A percentile compares a stretch with the other conserved stretches of the same genome.
Evolutionary conservation across 371 early-diverging fungal genomes (phyloP).

Genomic region (Umbelopsis sp.): DNA sequence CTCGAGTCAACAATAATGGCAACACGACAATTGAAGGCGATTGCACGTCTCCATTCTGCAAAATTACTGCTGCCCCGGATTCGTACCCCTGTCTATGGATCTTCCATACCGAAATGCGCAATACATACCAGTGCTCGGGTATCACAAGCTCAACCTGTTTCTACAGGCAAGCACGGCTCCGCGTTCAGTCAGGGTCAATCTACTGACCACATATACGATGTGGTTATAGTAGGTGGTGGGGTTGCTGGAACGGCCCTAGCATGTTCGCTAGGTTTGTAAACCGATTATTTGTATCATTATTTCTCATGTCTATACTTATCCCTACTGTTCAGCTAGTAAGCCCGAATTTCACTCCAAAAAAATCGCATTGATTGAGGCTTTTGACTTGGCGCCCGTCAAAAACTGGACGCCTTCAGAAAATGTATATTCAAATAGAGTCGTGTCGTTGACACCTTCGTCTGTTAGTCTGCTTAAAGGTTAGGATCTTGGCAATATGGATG

Average conservation of each 20-base stretch:
- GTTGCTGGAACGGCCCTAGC: slow-evolving; percentile 88
- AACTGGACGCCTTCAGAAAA: slow-evolving; percentile 50
- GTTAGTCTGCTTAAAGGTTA: slow-evolving; percentile 54
- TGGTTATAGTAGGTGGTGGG: slow-evolving; percentile 94
- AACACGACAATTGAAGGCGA: not conserved
- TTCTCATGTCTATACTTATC: not conserved
- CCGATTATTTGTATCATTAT: not conserved
- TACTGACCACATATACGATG: slow-evolving; percentile 62
- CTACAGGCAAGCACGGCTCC: not conserved
- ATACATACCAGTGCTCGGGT: not conserved
- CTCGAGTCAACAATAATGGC: slow-evolving; percentile 11
- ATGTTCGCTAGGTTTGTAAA: slow-evolving; percentile 69
- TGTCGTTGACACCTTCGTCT: slow-evolving; percentile 64
- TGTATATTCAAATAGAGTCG: slow-evolving; percentile 78
- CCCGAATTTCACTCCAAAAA: slow-evolving; percentile 54
- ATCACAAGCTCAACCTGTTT: not conserved
- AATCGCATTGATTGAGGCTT: slow-evolving; percentile 78
- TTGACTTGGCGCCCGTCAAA: slow-evolving; percentile 58
- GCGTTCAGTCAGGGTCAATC: not conserved
- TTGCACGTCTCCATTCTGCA: not conserved
- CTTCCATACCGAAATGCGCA: not conserved
- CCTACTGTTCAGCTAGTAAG: slow-evolving; percentile 48
- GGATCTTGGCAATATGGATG: not conserved
- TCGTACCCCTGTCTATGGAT: not conserved
- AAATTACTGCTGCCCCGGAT: not conserved